Percentiles rank a stretch among this genome's conserved stretches.
phyloP scores from a whole-genome alignment of 1,284 basidiomycete species.

The Schizophyllum commune region DNA sequence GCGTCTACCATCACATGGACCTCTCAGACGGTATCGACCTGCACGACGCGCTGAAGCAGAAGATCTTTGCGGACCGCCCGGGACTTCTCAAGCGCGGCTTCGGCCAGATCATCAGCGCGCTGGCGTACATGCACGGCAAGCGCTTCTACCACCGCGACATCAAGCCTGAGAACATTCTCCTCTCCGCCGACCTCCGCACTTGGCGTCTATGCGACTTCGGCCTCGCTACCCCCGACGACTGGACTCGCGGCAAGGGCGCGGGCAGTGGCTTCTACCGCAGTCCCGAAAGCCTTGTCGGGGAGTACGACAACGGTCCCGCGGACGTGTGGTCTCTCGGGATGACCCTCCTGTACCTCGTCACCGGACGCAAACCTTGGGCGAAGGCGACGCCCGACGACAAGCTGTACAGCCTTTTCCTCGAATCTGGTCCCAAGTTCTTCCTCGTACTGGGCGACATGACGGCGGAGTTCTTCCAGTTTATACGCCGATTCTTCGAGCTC shows the following conservation, averaged over 20 bases:
- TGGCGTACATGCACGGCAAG: conserved; percentile 43
- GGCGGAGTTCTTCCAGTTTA: too few relatives aligned
- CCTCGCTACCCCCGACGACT: conserved; percentile 33
- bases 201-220: conserved; percentile 65
- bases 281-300: neutral
- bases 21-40: conserved; percentile 13
- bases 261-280: neutral
- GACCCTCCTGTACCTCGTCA: neutral
- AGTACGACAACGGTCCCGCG: neutral
- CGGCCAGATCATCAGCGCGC: conserved; percentile 53
- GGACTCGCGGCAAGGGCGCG: neutral
- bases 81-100: conserved; percentile 38
- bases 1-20: conserved; percentile 34
- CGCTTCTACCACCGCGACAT: conserved; percentile 68
- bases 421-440: too few relatives aligned
- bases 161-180: conserved; percentile 69
- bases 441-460: too few relatives aligned
- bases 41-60: conserved; percentile 21
- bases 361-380: neutral
- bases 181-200: conserved; percentile 32
- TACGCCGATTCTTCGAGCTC: too few relatives aligned
- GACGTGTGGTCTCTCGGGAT: neutral
- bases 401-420: too few relatives aligned
- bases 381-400: too few relatives aligned
- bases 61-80: conserved; percentile 14